Conservation (phyloP, 257 asterid genomes). For the Capsicum baccatum region DNA sequence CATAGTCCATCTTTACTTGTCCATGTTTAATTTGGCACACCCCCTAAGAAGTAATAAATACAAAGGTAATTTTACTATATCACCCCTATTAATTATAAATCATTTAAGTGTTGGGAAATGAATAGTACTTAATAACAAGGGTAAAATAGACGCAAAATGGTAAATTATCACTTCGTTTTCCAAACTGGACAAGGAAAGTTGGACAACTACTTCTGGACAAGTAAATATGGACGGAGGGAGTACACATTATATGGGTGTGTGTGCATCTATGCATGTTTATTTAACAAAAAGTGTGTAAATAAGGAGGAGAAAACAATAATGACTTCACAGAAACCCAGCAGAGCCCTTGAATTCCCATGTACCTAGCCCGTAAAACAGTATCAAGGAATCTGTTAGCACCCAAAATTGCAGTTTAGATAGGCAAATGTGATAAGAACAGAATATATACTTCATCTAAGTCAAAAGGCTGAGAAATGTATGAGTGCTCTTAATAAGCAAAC, state of each 20-base stretch:
- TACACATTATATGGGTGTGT: not conserved
- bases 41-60: too few relatives aligned
- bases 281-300: not conserved
- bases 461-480: not conserved
- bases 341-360: not conserved
- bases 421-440: not conserved
- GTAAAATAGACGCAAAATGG: too few relatives aligned
- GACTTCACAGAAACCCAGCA: not conserved
- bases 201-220: too few relatives aligned
- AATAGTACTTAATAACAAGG: too few relatives aligned
- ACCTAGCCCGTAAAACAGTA: not conserved
- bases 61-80: too few relatives aligned
- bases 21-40: too few relatives aligned
- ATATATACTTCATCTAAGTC: not conserved
- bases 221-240: too few relatives aligned
- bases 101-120: too few relatives aligned
- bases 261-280: not conserved
- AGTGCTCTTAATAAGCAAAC: not conserved
- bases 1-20: too few relatives aligned
- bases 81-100: too few relatives aligned
- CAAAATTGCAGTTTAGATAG: conserved; percentile 1
- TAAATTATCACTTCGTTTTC: too few relatives aligned
- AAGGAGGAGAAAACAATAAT: not conserved
- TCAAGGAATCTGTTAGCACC: conserved; percentile 15
- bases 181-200: too few relatives aligned